phyloP scores from a whole-genome alignment of 352 stramenopile genomes.

The Peronospora destructor region DNA sequence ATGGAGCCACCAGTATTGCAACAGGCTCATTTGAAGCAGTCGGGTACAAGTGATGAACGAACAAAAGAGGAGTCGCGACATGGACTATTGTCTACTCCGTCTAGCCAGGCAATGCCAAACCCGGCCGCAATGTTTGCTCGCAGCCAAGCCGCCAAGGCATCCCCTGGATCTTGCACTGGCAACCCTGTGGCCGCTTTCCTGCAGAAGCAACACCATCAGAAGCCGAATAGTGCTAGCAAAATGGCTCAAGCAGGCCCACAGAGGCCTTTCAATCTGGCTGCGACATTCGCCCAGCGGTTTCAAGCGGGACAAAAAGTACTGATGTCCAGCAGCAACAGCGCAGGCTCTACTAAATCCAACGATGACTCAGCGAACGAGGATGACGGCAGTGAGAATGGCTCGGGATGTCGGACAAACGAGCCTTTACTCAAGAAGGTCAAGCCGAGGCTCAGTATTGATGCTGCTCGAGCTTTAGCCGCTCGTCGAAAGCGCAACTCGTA shows the following conservation, averaged over 20 bases:
- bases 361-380: constrained; percentile 33
- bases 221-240: constrained; percentile 9
- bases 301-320: constrained; percentile 38
- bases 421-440: constrained; percentile 72
- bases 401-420: constrained; percentile 29
- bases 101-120: constrained; percentile 29
- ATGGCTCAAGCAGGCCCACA: constrained; percentile 12
- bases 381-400: constrained; percentile 35
- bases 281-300: constrained; percentile 52
- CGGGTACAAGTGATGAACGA: constrained; percentile 4
- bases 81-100: constrained; percentile 6
- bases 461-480: constrained; percentile 59
- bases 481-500: constrained; percentile 60
- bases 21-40: constrained; percentile 17
- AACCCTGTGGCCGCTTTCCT: constrained; percentile 55
- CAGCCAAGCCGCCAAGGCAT: constrained; percentile 28
- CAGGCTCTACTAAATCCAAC: constrained; percentile 30
- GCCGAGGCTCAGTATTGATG: constrained; percentile 68
- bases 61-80: constrained; percentile 13
- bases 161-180: constrained; percentile 8
- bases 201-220: constrained; percentile 47
- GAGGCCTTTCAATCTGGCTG: constrained; percentile 42
- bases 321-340: constrained; percentile 26
- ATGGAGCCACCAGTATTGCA: constrained; percentile 23
- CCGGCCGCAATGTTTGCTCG: constrained; percentile 57